phyloP scores from a whole-genome alignment of 202 grass and related monocot genomes.

The Carex sylvatica region DNA sequence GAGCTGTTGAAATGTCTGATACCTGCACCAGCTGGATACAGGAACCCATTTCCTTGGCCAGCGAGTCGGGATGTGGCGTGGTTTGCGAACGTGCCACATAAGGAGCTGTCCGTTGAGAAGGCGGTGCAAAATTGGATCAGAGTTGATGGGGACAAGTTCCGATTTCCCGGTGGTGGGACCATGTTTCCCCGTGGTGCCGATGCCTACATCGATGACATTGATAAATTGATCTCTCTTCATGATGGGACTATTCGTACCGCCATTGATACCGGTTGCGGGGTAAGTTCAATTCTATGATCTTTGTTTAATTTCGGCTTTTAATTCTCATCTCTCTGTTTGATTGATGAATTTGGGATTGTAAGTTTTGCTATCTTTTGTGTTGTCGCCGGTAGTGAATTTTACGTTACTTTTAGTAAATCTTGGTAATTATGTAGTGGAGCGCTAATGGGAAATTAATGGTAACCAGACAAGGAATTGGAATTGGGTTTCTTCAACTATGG shows the following conservation, averaged over 20 bases:
- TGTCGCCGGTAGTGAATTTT: background rate
- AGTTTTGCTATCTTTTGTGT: constrained; percentile 7
- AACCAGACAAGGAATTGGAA: background rate
- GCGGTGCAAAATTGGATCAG: constrained; percentile 51
- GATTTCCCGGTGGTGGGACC: constrained; percentile 48
- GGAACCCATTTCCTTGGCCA: constrained; percentile 45
- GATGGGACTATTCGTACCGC: constrained; percentile 48
- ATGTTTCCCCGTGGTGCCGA: constrained; percentile 50
- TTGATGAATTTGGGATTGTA: background rate
- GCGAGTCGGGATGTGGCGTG: constrained; percentile 38
- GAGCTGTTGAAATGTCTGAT: constrained; percentile 43
- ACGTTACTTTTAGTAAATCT: constrained; percentile 7
- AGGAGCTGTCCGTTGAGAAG: constrained; percentile 49
- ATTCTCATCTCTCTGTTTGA: constrained; percentile 4
- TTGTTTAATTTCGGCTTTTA: constrained; percentile 10
- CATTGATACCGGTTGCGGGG: constrained; percentile 49
- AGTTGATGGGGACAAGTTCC: constrained; percentile 44
- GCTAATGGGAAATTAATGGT: background rate
- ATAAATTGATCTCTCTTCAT: constrained; percentile 28
- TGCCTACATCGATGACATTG: constrained; percentile 49
- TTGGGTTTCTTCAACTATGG: background rate
- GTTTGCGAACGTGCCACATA: constrained; percentile 50
- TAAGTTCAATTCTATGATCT: constrained; percentile 19
- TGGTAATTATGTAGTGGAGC: constrained; percentile 3
- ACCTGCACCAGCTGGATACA: constrained; percentile 39